These are phyloP conservation scores for Pichia cactophila DNA, from an alignment of 1,139 yeast genomes.

Conservation along the genomic window DNA sequence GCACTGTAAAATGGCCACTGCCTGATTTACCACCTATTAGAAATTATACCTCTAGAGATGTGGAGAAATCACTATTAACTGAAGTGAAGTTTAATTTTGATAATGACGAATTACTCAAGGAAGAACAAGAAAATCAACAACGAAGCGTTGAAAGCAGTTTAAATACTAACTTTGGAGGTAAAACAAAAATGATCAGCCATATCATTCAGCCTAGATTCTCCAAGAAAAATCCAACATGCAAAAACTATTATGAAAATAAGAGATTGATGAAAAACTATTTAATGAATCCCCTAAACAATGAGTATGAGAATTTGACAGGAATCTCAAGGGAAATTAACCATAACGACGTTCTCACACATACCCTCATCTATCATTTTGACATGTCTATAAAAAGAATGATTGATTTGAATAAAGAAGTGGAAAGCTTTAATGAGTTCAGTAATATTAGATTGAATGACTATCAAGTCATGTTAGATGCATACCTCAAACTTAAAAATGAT, in stretches of 20 bases:
- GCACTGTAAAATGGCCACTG: slow-evolving; percentile 54
- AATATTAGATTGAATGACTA: slow-evolving; percentile 25
- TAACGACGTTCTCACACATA: slow-evolving; percentile 38
- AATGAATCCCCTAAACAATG: slow-evolving; percentile 54
- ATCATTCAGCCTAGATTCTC: slow-evolving; percentile 25
- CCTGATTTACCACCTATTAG: slow-evolving; percentile 66
- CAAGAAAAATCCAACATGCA: slow-evolving; percentile 16
- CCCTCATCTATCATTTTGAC: slow-evolving; percentile 37
- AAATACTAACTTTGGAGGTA: slow-evolving; percentile 25
- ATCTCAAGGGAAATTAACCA: slow-evolving; percentile 36
- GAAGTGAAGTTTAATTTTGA: slow-evolving; percentile 65
- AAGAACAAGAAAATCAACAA: slow-evolving; percentile 22
- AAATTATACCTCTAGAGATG: slow-evolving; percentile 59
- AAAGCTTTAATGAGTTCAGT: slow-evolving; percentile 28
- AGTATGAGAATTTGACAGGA: slow-evolving; percentile 51
- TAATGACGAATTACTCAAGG: slow-evolving; percentile 43
- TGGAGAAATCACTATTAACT: slow-evolving; percentile 68
- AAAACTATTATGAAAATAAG: slow-evolving; percentile 51
- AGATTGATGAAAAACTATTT: slow-evolving; percentile 63
- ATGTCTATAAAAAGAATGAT: slow-evolving; percentile 23
- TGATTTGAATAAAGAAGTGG: slow-evolving; percentile 26
- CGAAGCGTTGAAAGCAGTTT: slow-evolving; percentile 20
- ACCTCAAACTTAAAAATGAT: slow-evolving; percentile 20
- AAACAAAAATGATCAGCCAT: slow-evolving; percentile 30
- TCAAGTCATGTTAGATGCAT: slow-evolving; percentile 16